These are phyloP conservation scores for Ilyonectria destructans DNA, from an alignment of 2,329 filamentous ascomycete genomes.

Conservation along the genomic window DNA sequence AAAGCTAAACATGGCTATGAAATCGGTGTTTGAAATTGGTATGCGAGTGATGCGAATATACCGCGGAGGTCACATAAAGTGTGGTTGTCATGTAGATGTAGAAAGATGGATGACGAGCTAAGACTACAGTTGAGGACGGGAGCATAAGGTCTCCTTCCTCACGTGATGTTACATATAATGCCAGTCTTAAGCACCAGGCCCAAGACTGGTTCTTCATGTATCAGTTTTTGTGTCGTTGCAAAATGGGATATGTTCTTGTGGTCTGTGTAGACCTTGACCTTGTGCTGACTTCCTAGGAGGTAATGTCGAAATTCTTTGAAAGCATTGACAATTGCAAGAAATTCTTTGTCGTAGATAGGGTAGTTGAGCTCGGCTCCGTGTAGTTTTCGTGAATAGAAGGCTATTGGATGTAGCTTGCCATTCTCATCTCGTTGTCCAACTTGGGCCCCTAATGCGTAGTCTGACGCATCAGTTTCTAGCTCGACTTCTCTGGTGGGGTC, in stretches of 20 bases:
- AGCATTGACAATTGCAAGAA: conserved; percentile 43
- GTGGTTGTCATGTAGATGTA: too few species aligned
- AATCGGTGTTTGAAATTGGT: too few species aligned
- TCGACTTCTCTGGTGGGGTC: conserved; percentile 28
- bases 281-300: conserved; percentile 32
- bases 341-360: conserved; percentile 46
- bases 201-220: too few species aligned
- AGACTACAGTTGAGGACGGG: too few species aligned
- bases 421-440: conserved; percentile 32
- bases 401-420: conserved; percentile 29
- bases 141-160: too few species aligned
- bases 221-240: conserved; percentile 35
- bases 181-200: too few species aligned
- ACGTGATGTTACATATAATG: too few species aligned
- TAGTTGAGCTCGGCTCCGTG: conserved; percentile 45
- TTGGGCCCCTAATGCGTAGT: conserved; percentile 27
- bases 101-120: too few species aligned
- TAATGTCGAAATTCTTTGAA: conserved; percentile 48
- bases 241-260: conserved; percentile 45
- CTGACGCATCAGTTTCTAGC: conserved; percentile 33
- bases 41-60: too few species aligned
- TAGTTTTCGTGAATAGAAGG: conserved; percentile 41
- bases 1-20: too few species aligned
- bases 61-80: too few species aligned
- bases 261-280: conserved; percentile 42